Conservation (phyloP, 495 filamentous ascomycete species). For the Aspergillus hancockii region DNA sequence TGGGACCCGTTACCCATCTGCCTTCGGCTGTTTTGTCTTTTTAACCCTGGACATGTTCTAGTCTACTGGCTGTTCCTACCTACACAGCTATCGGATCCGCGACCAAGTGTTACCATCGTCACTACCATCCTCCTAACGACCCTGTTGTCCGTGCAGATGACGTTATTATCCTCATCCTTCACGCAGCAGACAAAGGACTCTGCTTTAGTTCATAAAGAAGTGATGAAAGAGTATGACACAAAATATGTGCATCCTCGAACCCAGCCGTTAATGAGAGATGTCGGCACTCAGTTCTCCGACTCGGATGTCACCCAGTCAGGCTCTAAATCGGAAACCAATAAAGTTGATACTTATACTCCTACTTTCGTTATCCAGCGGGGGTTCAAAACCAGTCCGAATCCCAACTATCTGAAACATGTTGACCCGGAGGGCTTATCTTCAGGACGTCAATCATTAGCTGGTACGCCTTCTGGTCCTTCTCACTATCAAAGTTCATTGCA, state of each 20-base stretch:
- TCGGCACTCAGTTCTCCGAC: slow-evolving; percentile 69
- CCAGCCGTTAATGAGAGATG: slow-evolving; percentile 78
- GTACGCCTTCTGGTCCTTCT: slow-evolving; percentile 32
- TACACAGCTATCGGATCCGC: slow-evolving; percentile 67
- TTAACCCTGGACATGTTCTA: slow-evolving; percentile 88
- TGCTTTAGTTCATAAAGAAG: slow-evolving; percentile 82
- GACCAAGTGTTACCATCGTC: slow-evolving; percentile 81
- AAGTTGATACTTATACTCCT: slow-evolving; percentile 73
- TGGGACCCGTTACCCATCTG: slow-evolving; percentile 91
- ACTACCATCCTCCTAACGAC: slow-evolving; percentile 70
- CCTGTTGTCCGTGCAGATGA: slow-evolving; percentile 76
- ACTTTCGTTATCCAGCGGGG: slow-evolving; percentile 75
- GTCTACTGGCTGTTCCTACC: slow-evolving; percentile 89
- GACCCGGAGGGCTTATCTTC: slow-evolving; percentile 64
- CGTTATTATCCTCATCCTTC: slow-evolving; percentile 67
- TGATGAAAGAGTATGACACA: slow-evolving; percentile 91
- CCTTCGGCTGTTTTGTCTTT: slow-evolving; percentile 80
- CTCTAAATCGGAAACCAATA: slow-evolving; percentile 47
- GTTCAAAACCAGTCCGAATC: slow-evolving; percentile 85
- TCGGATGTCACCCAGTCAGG: slow-evolving; percentile 39
- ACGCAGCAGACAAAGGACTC: slow-evolving; percentile 84
- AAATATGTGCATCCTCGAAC: slow-evolving; percentile 93
- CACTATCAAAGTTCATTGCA: slow-evolving; percentile 34
- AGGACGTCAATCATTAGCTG: slow-evolving; percentile 24
- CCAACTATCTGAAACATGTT: slow-evolving; percentile 78